Percentiles rank a stretch among this genome's conserved stretches.
Evolutionary conservation across 148 eudicot species (phyloP).

Genomic region (Silene conica): DNA sequence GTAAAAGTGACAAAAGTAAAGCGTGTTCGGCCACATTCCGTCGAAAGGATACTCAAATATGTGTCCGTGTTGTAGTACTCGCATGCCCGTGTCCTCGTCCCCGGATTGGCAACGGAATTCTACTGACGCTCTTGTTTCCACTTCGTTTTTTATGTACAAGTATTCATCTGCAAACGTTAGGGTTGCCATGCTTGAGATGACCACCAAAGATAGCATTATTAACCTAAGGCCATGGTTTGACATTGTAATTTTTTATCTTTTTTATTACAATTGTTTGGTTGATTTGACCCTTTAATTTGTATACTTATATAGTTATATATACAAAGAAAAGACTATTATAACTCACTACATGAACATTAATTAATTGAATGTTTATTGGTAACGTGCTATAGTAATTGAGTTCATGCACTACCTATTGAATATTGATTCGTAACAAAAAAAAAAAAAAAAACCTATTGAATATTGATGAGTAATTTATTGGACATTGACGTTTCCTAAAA

Average conservation of each 20-base stretch:
- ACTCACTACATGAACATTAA: too few relatives aligned
- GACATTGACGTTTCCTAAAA: too few relatives aligned
- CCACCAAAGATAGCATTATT: slow-evolving; percentile 1
- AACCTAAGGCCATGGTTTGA: not conserved
- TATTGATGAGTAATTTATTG: too few relatives aligned
- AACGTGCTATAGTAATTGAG: too few relatives aligned
- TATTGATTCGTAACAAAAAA: too few relatives aligned
- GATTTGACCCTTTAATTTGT: too few relatives aligned
- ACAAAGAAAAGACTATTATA: too few relatives aligned
- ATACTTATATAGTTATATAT: too few relatives aligned
- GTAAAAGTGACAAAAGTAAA: slow-evolving; percentile 15
- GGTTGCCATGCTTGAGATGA: not conserved
- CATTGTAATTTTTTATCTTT: not conserved
- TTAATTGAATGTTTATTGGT: too few relatives aligned
- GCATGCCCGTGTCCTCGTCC: not conserved
- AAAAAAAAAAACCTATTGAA: too few relatives aligned
- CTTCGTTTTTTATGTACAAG: not conserved
- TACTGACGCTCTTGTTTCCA: not conserved
- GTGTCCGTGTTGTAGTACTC: not conserved
- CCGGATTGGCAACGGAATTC: slow-evolving; percentile 4
- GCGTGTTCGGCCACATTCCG: not conserved
- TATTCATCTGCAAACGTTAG: not conserved
- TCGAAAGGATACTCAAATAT: not conserved
- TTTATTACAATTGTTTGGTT: too few relatives aligned
- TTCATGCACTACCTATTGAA: too few relatives aligned